Evolutionary conservation across 208 protist genomes (phyloP), one percentile per base, ranked within the genome.

Genomic region (Wallacemonas sp.): DNA sequence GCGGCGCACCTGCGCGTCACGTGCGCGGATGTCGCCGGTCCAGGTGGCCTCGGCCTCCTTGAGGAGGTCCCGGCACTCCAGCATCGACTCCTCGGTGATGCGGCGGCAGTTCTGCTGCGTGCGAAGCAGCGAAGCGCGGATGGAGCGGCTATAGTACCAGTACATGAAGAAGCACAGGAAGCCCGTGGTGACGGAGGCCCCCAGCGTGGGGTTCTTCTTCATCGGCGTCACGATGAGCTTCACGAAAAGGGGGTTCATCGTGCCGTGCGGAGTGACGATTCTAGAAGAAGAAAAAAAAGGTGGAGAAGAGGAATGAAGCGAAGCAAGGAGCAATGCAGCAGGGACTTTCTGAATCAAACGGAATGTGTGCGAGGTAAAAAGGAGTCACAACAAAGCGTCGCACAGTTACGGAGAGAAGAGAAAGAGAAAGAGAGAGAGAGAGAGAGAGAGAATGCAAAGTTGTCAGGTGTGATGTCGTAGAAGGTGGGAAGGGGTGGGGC

Each of bases 131-230:
- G 50, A 77, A 41, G 49, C 75, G 50, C 77, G 82, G 12, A 76
- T 93, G 14, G 81, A 84, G 1, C 70, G 61, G 68, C 64, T 70
- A 71, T 95, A 92, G 68, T 76, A 92, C 82, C 77, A 91, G 66
- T 91, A 95, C 23, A 76, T 89, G 42, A 89, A 38, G 41, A 68
- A 73, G 61, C 79, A 84, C 18, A 88, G 45, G 2, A 65, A 49
- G 54, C 77, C 86, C 7, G 86, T 92, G 26, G 72, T 74, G 3
- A 90, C 77, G 38, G 75, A 81, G 2, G 77, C 36, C 16, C 76
- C 83, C 2, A 90, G 67, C 8, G 80, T 74, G 0, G 78, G 66
- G 66, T 92, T 82, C 49, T 67, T 76, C 64, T 70, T 50, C 36
- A 92, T 65, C 49, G 81, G 81, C 36, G 52, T 62, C 42, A 90